Conservation (phyloP, 495 filamentous ascomycete species). For the Trichocladium antarcticum region DNA sequence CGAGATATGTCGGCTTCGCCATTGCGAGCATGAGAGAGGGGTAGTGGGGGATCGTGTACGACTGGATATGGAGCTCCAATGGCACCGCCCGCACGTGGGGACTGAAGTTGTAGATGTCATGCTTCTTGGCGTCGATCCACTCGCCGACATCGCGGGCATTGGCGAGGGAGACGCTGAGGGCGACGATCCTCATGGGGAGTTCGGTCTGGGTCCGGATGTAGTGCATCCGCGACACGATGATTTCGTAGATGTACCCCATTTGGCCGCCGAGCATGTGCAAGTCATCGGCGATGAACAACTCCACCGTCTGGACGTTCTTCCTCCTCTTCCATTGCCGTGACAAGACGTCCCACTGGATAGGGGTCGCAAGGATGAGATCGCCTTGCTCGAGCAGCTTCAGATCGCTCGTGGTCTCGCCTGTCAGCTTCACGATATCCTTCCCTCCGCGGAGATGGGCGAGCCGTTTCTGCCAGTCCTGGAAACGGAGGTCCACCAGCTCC, state of each 20-base stretch:
- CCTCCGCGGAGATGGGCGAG: conserved; percentile 63
- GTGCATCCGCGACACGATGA: conserved; percentile 94
- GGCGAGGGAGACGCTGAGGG: conserved; percentile 82
- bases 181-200: conserved; percentile 74
- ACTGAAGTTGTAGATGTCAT: conserved; percentile 97
- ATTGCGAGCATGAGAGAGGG: conserved; percentile 97
- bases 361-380: conserved; percentile 88
- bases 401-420: conserved; percentile 85
- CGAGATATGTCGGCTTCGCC: conserved; percentile 83
- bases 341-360: conserved; percentile 87
- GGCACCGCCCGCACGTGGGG: conserved; percentile 79
- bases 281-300: conserved; percentile 92
- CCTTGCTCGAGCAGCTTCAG: conserved; percentile 78
- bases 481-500: conserved; percentile 71
- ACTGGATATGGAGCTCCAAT: conserved; percentile 89
- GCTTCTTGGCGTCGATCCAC: conserved; percentile 98
- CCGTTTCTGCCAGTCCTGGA: conserved; percentile 74
- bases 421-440: conserved; percentile 88
- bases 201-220: conserved; percentile 85
- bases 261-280: conserved; percentile 91
- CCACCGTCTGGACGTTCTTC: conserved; percentile 85
- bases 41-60: conserved; percentile 91
- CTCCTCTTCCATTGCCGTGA: conserved; percentile 92
- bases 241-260: conserved; percentile 84
- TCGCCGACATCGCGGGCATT: conserved; percentile 92